Evolutionary conservation across 2,329 filamentous ascomycete species (phyloP).

Genomic region (Rutstroemia sp.): DNA sequence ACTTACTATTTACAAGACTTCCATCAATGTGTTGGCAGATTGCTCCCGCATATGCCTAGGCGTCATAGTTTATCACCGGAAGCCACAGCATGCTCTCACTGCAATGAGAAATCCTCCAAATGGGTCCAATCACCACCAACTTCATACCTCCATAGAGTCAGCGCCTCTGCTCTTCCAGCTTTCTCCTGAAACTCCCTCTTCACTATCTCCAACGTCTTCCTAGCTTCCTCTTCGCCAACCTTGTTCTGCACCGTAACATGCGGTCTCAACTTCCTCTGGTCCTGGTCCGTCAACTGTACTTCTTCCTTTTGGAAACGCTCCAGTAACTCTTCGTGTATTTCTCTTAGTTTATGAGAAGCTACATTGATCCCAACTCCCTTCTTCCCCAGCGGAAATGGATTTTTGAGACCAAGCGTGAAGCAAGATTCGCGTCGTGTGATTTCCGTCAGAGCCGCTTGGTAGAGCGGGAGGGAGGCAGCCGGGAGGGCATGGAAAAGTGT

Average conservation of each 20-base stretch:
- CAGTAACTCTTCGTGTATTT: not conserved
- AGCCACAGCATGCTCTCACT: not conserved
- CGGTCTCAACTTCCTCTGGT: not conserved
- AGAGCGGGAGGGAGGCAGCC: not conserved
- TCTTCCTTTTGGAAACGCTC: not conserved
- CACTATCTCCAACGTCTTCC: not conserved
- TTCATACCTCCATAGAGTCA: constrained; percentile 11
- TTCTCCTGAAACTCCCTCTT: not conserved
- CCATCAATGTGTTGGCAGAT: no score
- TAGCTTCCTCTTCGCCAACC: constrained; percentile 6
- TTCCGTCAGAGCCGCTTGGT: not conserved
- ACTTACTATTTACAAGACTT: no score
- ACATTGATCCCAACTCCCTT: not conserved
- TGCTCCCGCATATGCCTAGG: no score
- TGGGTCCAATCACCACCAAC: constrained; percentile 8
- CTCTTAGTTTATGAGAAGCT: not conserved
- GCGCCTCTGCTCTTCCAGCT: constrained; percentile 4
- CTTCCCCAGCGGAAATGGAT: not conserved
- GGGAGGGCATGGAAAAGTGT: constrained; percentile 11
- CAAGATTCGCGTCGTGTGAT: not conserved
- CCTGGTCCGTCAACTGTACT: constrained; percentile 7
- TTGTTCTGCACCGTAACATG: constrained; percentile 12
- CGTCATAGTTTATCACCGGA: no score
- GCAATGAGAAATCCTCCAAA: constrained; percentile 7
- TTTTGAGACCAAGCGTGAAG: constrained; percentile 6